Evolutionary conservation across 2,329 filamentous ascomycete genomes (phyloP).

Genomic region (Aspergillus intermedius): DNA sequence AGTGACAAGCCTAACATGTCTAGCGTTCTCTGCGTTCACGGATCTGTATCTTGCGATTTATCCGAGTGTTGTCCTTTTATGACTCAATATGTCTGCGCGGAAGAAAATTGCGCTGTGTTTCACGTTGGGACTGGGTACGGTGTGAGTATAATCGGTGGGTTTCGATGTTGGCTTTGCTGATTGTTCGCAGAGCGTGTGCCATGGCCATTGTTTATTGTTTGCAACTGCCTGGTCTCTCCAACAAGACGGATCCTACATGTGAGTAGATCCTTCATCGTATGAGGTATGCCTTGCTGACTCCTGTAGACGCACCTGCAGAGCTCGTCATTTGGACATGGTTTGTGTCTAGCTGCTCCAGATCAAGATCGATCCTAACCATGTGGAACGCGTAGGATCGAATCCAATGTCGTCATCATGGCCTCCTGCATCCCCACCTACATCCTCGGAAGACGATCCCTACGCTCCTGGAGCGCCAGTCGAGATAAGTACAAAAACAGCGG

Average conservation of each 20-base stretch:
- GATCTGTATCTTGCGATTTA: slow-evolving; percentile 32
- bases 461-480: slow-evolving; percentile 2
- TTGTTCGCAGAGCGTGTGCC: slow-evolving; percentile 20
- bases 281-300: not conserved
- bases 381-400: slow-evolving; percentile 19
- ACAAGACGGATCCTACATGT: slow-evolving; percentile 26
- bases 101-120: slow-evolving; percentile 25
- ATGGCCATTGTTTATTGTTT: slow-evolving; percentile 30
- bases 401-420: slow-evolving; percentile 28
- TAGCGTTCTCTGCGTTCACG: slow-evolving; percentile 24
- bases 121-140: slow-evolving; percentile 23
- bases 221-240: slow-evolving; percentile 21
- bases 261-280: slow-evolving; percentile 3
- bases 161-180: not conserved
- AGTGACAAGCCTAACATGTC: not conserved
- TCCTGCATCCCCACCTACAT: slow-evolving; percentile 31
- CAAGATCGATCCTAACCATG: not conserved
- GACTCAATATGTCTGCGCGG: slow-evolving; percentile 23
- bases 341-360: not conserved
- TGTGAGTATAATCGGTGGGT: slow-evolving; percentile 17
- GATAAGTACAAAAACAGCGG: slow-evolving; percentile 7
- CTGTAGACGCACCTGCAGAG: slow-evolving; percentile 33
- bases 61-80: slow-evolving; percentile 24
- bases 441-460: slow-evolving; percentile 15
- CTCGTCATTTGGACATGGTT: slow-evolving; percentile 44